These are phyloP conservation scores for Scheffersomyces cryptocercus DNA, from an alignment of 1,139 yeast species.

Conservation along the genomic window DNA sequence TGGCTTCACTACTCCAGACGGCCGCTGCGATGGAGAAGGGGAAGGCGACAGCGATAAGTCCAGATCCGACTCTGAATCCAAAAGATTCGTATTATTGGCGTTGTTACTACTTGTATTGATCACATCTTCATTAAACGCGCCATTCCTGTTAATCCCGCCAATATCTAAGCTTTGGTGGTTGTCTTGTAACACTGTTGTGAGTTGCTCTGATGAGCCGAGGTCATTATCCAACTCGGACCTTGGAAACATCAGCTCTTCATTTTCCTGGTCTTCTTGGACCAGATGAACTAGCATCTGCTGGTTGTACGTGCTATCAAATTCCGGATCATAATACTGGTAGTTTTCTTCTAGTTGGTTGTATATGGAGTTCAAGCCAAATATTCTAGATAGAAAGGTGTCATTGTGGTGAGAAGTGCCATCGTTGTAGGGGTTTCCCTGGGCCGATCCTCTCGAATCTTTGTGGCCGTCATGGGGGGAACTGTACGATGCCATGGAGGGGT, in stretches of 20 bases:
- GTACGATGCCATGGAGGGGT: too few relatives aligned
- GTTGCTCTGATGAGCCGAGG: neutral
- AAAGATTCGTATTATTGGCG: conserved; percentile 15
- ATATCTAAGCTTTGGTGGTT: neutral
- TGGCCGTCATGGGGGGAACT: too few relatives aligned
- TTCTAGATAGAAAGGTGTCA: conserved; percentile 58
- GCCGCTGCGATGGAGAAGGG: conserved; percentile 1
- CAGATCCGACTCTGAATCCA: conserved; percentile 40
- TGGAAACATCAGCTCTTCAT: too few relatives aligned
- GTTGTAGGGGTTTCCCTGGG: conserved; percentile 4
- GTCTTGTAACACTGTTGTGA: neutral
- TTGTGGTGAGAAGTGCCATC: conserved; percentile 14
- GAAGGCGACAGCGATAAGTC: conserved; percentile 28
- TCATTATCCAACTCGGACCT: neutral
- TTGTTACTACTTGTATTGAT: neutral
- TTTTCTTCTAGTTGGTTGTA: conserved; percentile 43
- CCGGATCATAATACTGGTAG: conserved; percentile 42
- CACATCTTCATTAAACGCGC: neutral
- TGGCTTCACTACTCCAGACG: neutral
- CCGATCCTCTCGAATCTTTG: neutral
- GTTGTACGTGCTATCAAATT: conserved; percentile 19
- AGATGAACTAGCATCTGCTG: conserved; percentile 2
- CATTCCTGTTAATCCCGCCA: neutral
- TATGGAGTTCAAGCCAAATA: conserved; percentile 55
- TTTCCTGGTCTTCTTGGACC: conserved; percentile 7